Evolutionary conservation across 2,329 filamentous ascomycete species (phyloP).

Genomic region (Phaeosphaeria sp.): DNA sequence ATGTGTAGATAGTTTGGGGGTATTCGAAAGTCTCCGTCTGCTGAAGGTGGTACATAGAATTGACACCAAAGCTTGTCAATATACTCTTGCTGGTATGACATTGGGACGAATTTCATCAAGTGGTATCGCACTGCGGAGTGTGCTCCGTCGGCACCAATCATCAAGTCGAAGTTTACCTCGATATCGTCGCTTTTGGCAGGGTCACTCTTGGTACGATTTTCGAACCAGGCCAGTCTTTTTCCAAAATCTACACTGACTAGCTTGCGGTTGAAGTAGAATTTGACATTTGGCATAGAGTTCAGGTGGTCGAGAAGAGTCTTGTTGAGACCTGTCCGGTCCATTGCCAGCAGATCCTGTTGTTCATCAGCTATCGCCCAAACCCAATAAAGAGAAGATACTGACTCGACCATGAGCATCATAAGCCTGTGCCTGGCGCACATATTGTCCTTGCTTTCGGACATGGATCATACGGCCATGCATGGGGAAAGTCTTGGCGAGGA

Average conservation of each 20-base stretch:
- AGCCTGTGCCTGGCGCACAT: conserved; percentile 80
- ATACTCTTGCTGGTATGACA: conserved; percentile 93
- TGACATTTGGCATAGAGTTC: conserved; percentile 85
- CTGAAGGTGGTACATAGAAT: conserved; percentile 74
- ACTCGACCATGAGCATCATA: conserved; percentile 91
- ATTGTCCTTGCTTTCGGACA: conserved; percentile 67
- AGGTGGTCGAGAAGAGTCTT: conserved; percentile 82
- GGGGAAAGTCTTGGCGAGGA: conserved; percentile 81
- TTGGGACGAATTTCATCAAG: conserved; percentile 91
- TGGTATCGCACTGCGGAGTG: conserved; percentile 92
- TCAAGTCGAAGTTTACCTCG: conserved; percentile 85
- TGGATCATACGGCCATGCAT: conserved; percentile 99
- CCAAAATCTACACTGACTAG: conserved; percentile 88
- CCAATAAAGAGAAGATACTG: conserved; percentile 40
- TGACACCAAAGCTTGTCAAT: conserved; percentile 98
- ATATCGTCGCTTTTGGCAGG: conserved; percentile 63
- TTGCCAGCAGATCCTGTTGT: conserved; percentile 78
- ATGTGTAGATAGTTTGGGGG: conserved; percentile 95
- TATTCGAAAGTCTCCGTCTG: conserved; percentile 70
- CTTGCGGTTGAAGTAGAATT: conserved; percentile 91
- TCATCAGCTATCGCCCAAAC: conserved; percentile 12
- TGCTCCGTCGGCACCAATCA: conserved; percentile 90
- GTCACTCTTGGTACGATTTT: conserved; percentile 54
- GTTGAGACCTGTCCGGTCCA: conserved; percentile 85
- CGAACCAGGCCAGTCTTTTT: conserved; percentile 84